Evolutionary conservation across 2,329 filamentous ascomycete species (phyloP), one percentile per base, ranked within the genome.

Genomic region (Cytospora paraplurivora): DNA sequence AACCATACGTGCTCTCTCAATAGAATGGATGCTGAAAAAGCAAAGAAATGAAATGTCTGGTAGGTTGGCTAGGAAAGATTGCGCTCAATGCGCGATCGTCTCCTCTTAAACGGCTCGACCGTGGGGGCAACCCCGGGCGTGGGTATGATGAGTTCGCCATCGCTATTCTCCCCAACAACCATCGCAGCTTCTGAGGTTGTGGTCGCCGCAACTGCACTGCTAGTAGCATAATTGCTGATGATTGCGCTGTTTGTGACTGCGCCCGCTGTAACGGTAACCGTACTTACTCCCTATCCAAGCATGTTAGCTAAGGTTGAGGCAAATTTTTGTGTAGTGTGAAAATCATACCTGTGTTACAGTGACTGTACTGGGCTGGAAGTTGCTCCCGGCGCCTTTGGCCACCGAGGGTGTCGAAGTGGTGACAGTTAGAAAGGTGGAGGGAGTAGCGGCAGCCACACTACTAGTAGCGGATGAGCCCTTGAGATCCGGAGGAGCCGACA

Each of bases 371-470:
- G 63, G 35, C 57, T 59, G n/a, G 1, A 60, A 53, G 32, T 61
- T 62, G 7, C 57, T 66, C 13, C 56, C 52, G 15, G 47, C 59
- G 13, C 35, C 21, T 32, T 57, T 53, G 7, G 37, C n/a, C 5
- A 52, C 34, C 10, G 35, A 15, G 19, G 54, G 44, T 7, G 62
- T 41, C 21, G 62, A 3, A 27, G 56, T 66, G 5, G 64, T 66
- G 34, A 66, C 38, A 21, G 64, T 66, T 41, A 49, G 19, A 38
- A 66, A 64, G 32, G 64, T 66, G 50, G 64, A 66, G 32, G 64
- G 49, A 33, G 62, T 38, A 47, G 61, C 44, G 12, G 64, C 47
- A 7, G 57, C 35, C 33, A 55, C 35, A 21, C 35, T 3, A 19
- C 35, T n/a, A 11, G 50, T 44, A n/a, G 50, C 35, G 1, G 57